Conservation (phyloP, 768 basidiomycete species). For the Phylloporus arenicola region DNA sequence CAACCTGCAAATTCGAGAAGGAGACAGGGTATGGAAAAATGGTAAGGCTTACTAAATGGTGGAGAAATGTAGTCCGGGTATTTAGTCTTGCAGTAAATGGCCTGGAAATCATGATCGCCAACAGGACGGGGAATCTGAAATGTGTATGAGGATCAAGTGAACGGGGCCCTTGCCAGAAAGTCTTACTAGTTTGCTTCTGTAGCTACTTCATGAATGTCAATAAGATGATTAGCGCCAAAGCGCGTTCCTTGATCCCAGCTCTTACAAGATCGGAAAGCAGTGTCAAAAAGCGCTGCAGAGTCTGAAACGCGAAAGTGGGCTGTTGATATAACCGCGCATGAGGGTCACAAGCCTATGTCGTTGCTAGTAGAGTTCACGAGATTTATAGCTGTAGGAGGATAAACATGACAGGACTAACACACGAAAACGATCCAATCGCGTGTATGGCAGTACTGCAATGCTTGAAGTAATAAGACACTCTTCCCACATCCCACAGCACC, state of each 20-base stretch:
- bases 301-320: conserved; percentile 55
- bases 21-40: conserved; percentile 73
- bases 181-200: conserved; percentile 59
- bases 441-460: too few relatives aligned
- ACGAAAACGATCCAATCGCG: too few relatives aligned
- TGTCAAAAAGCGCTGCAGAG: conserved; percentile 55
- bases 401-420: too few relatives aligned
- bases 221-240: conserved; percentile 51
- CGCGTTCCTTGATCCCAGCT: conserved; percentile 48
- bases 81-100: conserved; percentile 58
- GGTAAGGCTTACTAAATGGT: conserved; percentile 66
- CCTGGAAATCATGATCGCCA: conserved; percentile 86
- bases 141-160: too few relatives aligned
- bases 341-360: too few relatives aligned
- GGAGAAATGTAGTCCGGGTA: conserved; percentile 74
- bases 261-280: conserved; percentile 51
- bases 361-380: too few relatives aligned
- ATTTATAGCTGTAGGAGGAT: too few relatives aligned
- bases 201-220: conserved; percentile 56
- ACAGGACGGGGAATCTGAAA: conserved; percentile 64
- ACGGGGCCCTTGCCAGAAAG: too few relatives aligned
- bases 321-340: too few relatives aligned
- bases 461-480: too few relatives aligned
- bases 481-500: too few relatives aligned
- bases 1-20: too few relatives aligned